Evolutionary conservation across 768 basidiomycete species (phyloP), one percentile per base, ranked within the genome.

Genomic region (Lentinula sp.): DNA sequence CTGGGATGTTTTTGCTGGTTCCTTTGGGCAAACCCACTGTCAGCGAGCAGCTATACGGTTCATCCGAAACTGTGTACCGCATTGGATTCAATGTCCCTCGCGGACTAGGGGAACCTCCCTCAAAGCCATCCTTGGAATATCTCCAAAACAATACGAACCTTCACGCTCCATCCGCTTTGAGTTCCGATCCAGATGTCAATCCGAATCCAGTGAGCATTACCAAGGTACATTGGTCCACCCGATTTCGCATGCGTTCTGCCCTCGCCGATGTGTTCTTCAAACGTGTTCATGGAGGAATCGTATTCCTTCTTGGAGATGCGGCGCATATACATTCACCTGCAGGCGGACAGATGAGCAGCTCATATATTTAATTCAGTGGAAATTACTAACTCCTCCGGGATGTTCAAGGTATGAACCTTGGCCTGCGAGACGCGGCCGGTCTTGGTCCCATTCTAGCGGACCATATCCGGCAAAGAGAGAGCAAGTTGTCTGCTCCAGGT

Each of bases 171-270:
- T 36, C 49, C 18, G 8, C 4, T 4, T 63, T 76, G 3, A 64
- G 68, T 4, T 68, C 70, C 3, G 68, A 71, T 36, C 63, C 72
- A 1, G 61, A 68, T 18, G 57, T 66, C 16, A 72, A 71, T 62
- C 64, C 71, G 12, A 62, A 52, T 1, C 67, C 69, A 10, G 59
- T 69, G 0, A 35, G 36, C 35, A 71, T 78, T 57, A 67, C 64
- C 35, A 63, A 77, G 7, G 63, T 74, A 1, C 20, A 77, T 46
- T 77, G 74, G 74, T 68, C 74, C 23, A 72, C 76, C 7, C 73
- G 76, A 18, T 78, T 75, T 70, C 69, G 71, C 18, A 78, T 72
- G 32, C 73, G 68, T 53, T 72, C 71, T 23, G 72, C 77, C 9
- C 65, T 76, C 57, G 77, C 76, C 3, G 74, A 75, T 46, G 66